Conservation (phyloP, 208 protist species). For the Crithidia fasciculata region DNA sequence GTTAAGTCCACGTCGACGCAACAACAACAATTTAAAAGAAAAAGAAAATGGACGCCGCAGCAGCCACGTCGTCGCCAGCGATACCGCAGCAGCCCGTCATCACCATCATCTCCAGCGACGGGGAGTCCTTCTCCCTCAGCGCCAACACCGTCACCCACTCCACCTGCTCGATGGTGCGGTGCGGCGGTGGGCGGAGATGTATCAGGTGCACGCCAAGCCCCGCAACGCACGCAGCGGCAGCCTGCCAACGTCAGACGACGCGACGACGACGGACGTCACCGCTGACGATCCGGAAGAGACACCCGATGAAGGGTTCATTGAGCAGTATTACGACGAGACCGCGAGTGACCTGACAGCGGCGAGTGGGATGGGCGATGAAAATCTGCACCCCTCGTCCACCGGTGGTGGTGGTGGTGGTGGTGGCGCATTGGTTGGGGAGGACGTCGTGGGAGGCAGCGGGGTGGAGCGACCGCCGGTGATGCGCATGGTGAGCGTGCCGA, state of each 20-base stretch:
- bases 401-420: not conserved
- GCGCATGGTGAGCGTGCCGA: slow-evolving; percentile 27
- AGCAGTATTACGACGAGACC: slow-evolving; percentile 28
- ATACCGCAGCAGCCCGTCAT: slow-evolving; percentile 35
- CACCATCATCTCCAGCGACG: slow-evolving; percentile 68
- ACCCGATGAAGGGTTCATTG: slow-evolving; percentile 31
- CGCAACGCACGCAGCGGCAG: not conserved
- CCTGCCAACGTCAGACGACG: slow-evolving; percentile 14
- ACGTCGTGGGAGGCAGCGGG: not conserved
- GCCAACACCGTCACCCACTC: slow-evolving; percentile 53
- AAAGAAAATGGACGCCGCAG: not conserved
- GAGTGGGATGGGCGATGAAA: slow-evolving; percentile 12
- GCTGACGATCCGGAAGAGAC: slow-evolving; percentile 30
- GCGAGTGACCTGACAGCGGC: slow-evolving; percentile 16
- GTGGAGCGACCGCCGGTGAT: not conserved
- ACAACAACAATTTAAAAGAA: slow-evolving; percentile 10
- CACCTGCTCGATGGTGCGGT: slow-evolving; percentile 52
- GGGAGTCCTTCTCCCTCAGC: slow-evolving; percentile 49
- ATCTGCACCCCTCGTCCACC: not conserved
- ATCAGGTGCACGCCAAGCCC: slow-evolving; percentile 15
- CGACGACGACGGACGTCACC: slow-evolving; percentile 14
- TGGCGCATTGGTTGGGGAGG: not conserved
- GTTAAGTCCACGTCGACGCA: no score
- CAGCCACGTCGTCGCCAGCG: not conserved
- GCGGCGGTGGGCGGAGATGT: slow-evolving; percentile 49